phyloP scores from a whole-genome alignment of 208 protist species.

The Trypanosoma lewisi region DNA sequence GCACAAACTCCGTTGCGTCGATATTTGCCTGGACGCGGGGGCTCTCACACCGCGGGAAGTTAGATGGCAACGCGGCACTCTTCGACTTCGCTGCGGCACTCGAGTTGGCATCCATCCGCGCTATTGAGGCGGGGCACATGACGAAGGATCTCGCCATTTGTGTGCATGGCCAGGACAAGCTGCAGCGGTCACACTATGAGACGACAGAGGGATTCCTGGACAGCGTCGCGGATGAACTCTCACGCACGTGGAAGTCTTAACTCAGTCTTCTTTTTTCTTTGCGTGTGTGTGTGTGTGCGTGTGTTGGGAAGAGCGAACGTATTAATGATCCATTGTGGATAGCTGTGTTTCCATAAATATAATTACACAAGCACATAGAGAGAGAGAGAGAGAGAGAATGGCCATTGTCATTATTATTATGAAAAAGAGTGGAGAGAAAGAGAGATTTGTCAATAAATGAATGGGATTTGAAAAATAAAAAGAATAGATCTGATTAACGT shows the following conservation, averaged over 20 bases:
- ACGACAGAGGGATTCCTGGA: conserved; percentile 89
- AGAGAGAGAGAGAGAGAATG: too few species aligned
- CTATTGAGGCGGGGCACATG: conserved; percentile 95
- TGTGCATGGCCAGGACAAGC: conserved; percentile 76
- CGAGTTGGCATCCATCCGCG: conserved; percentile 89
- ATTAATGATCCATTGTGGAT: too few species aligned
- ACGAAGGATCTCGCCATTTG: conserved; percentile 98
- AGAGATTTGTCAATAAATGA: too few species aligned
- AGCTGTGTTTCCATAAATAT: too few species aligned
- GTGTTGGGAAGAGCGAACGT: background rate
- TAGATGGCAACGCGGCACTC: conserved; percentile 93
- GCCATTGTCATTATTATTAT: too few species aligned
- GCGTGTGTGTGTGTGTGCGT: background rate
- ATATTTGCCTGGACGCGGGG: conserved; percentile 98
- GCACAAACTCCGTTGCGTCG: conserved; percentile 97
- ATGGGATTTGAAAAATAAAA: too few species aligned
- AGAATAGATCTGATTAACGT: too few species aligned
- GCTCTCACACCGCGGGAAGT: conserved; percentile 93
- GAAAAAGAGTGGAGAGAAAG: too few species aligned
- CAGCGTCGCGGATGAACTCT: conserved; percentile 60
- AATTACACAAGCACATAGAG: too few species aligned
- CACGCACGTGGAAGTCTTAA: conserved; percentile 5
- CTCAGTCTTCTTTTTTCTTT: too few species aligned
- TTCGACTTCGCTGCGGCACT: conserved; percentile 85
- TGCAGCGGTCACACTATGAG: conserved; percentile 86